Conservation (phyloP, 176 grass and related monocot species). For the Aechmea fasciata region DNA sequence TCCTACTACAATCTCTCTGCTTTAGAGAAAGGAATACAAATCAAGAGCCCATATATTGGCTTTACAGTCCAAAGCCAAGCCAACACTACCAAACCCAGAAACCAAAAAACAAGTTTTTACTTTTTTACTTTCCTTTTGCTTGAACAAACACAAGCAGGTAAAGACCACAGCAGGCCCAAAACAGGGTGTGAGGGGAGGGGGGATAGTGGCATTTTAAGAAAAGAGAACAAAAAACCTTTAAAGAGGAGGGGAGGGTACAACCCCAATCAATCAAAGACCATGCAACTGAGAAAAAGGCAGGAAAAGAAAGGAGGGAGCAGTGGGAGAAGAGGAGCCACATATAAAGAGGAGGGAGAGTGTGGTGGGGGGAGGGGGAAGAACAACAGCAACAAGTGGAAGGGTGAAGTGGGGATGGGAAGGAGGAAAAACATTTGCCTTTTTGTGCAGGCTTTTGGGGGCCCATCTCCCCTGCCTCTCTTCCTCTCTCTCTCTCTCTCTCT, state of each 20-base stretch:
- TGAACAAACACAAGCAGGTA: neutral
- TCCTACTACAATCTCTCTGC: no score
- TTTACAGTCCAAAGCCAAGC: neutral
- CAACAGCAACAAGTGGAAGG: neutral
- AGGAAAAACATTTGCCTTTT: constrained; percentile 13
- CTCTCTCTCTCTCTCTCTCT: neutral
- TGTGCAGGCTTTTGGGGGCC: constrained; percentile 34
- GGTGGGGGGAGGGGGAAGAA: neutral
- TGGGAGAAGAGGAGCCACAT: constrained; percentile 16
- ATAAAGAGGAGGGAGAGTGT: constrained; percentile 1
- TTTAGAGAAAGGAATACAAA: neutral
- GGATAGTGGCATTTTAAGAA: neutral
- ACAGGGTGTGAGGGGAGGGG: no score
- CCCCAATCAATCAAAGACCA: constrained; percentile 21
- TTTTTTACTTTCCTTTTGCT: neutral
- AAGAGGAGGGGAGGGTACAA: neutral
- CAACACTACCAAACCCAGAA: neutral
- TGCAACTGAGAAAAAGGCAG: constrained; percentile 14
- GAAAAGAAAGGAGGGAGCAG: constrained; percentile 1
- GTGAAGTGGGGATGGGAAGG: neutral
- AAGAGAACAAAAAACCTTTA: constrained; percentile 13
- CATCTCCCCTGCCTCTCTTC: neutral
- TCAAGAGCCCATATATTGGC: neutral
- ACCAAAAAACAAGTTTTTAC: neutral
- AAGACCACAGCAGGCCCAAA: neutral